These are phyloP conservation scores for Leptographium lundbergii DNA, from an alignment of 2,329 filamentous ascomycete genomes.

Conservation along the genomic window DNA sequence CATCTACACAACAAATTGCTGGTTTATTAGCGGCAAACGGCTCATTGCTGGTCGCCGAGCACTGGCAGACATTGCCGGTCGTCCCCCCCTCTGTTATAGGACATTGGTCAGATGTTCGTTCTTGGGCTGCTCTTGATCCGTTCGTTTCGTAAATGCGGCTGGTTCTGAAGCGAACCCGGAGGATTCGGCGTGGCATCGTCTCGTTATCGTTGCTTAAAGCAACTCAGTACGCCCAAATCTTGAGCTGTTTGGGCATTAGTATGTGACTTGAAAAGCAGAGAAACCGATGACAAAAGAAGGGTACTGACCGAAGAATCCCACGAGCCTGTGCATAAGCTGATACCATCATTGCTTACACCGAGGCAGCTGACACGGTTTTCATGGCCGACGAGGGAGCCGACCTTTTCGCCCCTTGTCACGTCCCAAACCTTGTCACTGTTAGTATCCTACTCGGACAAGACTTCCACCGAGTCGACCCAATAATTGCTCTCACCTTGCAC, in stretches of 20 bases:
- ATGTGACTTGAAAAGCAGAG: neutral
- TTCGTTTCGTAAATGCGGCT: neutral
- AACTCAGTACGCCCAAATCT: conserved; percentile 71
- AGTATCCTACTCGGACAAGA: neutral
- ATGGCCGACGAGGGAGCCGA: conserved; percentile 91
- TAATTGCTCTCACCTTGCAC: conserved; percentile 67
- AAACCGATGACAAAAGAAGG: neutral
- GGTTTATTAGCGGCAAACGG: neutral
- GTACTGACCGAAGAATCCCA: conserved; percentile 93
- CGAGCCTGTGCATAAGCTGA: conserved; percentile 97
- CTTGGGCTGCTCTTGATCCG: neutral
- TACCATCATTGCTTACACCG: conserved; percentile 96
- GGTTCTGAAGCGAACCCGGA: neutral
- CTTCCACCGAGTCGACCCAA: neutral
- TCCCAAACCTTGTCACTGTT: conserved; percentile 77
- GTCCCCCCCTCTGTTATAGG: neutral
- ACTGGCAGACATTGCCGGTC: neutral
- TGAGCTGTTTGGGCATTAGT: conserved; percentile 46
- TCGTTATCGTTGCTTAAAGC: conserved; percentile 5
- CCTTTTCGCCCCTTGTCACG: conserved; percentile 88
- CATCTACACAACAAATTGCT: neutral
- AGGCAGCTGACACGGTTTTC: conserved; percentile 98
- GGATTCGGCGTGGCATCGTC: conserved; percentile 4
- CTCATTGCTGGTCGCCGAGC: neutral
- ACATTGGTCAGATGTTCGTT: neutral